Evolutionary conservation across 2,329 filamentous ascomycete genomes (phyloP).

Genomic region (Periconia digitata): DNA sequence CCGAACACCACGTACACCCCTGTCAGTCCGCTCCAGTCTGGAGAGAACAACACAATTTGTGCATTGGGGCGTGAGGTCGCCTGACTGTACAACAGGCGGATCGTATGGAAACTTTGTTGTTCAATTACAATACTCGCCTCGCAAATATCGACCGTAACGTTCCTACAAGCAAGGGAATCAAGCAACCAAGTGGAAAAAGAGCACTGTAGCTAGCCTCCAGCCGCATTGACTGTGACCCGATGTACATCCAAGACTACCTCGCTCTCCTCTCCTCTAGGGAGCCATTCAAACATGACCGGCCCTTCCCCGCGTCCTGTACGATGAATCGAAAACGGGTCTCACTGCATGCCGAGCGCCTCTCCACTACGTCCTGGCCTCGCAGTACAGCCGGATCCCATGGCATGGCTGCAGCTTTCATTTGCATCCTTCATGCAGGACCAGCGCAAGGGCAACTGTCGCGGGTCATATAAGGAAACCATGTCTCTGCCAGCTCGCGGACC

Average conservation of each 20-base stretch:
- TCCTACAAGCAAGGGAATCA: no score
- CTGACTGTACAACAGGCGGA: conserved; percentile 12
- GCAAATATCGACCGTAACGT: no score
- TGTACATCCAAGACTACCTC: no score
- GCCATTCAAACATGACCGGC: conserved; percentile 1
- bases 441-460: conserved; percentile 19
- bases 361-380: conserved; percentile 8
- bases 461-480: conserved; percentile 13
- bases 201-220: no score
- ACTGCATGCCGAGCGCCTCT: conserved; percentile 9
- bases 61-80: conserved; percentile 16
- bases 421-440: conserved; percentile 27
- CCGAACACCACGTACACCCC: conserved; percentile 39
- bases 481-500: background rate
- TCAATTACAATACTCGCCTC: conserved; percentile 3
- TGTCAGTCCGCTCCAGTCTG: conserved; percentile 19
- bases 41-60: conserved; percentile 18
- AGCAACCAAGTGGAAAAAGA: no score
- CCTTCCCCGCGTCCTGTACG: conserved; percentile 4
- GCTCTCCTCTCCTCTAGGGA: background rate
- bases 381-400: conserved; percentile 9
- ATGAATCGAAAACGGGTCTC: background rate
- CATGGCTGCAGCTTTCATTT: conserved; percentile 1
- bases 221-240: no score
- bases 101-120: conserved; percentile 15